Percentiles rank a stretch among this genome's conserved stretches.
Evolutionary conservation across 306 rosid genomes (phyloP).

Genomic region (Begonia masoniana): DNA sequence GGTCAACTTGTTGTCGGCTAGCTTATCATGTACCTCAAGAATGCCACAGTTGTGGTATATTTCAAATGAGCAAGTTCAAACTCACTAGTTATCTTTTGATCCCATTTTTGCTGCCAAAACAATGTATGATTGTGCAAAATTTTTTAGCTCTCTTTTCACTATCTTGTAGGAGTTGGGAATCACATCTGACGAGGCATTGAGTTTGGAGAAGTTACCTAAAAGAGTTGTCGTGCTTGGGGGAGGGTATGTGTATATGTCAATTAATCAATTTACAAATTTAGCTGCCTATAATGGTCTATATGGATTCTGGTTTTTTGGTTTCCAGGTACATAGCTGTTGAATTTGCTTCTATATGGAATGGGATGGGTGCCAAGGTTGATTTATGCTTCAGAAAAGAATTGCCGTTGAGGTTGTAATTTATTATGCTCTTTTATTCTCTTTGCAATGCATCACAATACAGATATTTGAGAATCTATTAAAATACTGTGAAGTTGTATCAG

Average conservation of each 20-base stretch:
- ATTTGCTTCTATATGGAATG: conserved; percentile 94
- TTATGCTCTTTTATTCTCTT: too few species aligned
- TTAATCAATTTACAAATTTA: conserved; percentile 1
- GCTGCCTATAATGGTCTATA: conserved; percentile 2
- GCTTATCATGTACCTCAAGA: too few species aligned
- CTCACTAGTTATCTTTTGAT: too few species aligned
- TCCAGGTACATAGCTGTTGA: conserved; percentile 88
- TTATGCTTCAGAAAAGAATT: conserved; percentile 81
- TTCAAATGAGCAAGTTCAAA: too few species aligned
- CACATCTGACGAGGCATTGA: conserved; percentile 95
- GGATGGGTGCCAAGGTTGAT: conserved; percentile 78
- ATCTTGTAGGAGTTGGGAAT: conserved; percentile 66
- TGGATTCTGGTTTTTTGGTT: neutral
- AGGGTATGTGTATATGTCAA: conserved; percentile 49
- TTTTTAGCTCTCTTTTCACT: conserved; percentile 4
- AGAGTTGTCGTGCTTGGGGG: conserved; percentile 80
- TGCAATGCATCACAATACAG: too few species aligned
- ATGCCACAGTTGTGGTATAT: too few species aligned
- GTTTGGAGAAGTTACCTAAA: conserved; percentile 84
- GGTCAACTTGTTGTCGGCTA: too few species aligned
- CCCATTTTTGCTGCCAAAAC: neutral
- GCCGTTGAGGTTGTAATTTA: conserved; percentile 58
- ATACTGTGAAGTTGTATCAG: too few species aligned
- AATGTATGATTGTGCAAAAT: neutral
- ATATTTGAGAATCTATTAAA: too few species aligned